Evolutionary conservation across 192 early-diverging fungal genomes (phyloP).

Genomic region (Gamsiella multidivaricata): DNA sequence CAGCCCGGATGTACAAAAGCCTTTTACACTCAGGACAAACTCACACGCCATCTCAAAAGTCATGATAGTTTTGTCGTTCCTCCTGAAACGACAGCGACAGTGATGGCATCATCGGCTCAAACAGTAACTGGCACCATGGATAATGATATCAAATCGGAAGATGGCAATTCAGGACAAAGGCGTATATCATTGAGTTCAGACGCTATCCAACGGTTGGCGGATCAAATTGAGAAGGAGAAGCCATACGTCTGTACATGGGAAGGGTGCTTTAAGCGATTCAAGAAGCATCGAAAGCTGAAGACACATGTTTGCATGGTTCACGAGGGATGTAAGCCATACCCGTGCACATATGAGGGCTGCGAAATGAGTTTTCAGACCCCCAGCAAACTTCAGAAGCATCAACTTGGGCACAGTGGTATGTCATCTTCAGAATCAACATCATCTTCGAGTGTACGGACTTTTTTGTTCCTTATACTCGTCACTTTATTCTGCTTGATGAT

Average conservation of each 20-base stretch:
- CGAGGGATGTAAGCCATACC: conserved; percentile 52
- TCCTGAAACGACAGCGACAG: neutral
- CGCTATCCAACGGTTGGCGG: conserved; percentile 12
- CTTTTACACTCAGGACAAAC: conserved; percentile 49
- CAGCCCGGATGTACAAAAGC: conserved; percentile 40
- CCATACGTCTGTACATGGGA: conserved; percentile 53
- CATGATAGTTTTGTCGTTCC: conserved; percentile 24
- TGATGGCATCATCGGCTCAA: neutral
- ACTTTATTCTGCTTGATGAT: neutral
- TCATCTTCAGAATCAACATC: neutral
- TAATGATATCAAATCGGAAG: neutral
- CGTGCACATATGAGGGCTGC: conserved; percentile 51
- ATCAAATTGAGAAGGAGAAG: conserved; percentile 19
- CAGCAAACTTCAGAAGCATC: conserved; percentile 53
- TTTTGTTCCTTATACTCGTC: neutral
- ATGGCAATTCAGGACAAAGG: neutral
- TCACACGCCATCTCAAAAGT: conserved; percentile 40
- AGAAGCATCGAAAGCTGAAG: conserved; percentile 52
- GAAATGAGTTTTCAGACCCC: conserved; percentile 50
- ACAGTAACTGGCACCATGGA: neutral
- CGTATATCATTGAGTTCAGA: conserved; percentile 2
- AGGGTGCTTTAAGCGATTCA: conserved; percentile 49
- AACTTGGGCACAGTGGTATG: conserved; percentile 43
- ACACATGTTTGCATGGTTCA: conserved; percentile 55
- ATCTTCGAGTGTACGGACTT: neutral